phyloP scores from a whole-genome alignment of 371 early-diverging fungal species.

The Apophysomyces variabilis region DNA sequence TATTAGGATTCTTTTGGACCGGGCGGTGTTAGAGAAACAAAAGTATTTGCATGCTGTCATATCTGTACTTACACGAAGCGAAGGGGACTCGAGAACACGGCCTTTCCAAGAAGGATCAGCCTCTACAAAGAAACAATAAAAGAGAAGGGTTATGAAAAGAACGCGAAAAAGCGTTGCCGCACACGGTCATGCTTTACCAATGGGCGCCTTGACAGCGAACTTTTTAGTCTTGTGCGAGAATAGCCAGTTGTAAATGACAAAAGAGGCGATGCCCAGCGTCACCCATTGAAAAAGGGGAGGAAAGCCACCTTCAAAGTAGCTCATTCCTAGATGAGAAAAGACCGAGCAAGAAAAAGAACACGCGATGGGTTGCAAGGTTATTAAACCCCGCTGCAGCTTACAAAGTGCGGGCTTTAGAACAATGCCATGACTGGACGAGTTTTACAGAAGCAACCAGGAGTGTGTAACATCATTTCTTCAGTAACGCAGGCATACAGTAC shows the following conservation, averaged over 20 bases:
- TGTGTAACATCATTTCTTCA: too few species aligned
- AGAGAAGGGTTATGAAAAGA: background rate
- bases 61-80: constrained; percentile 51
- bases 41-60: background rate
- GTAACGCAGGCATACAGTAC: too few species aligned
- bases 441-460: too few species aligned
- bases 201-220: constrained; percentile 43
- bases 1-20: constrained; percentile 46
- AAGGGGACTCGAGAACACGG: constrained; percentile 56
- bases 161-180: background rate
- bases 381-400: too few species aligned
- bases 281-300: constrained; percentile 7
- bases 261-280: constrained; percentile 32
- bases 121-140: constrained; percentile 22
- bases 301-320: background rate
- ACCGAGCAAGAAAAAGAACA: too few species aligned
- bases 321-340: too few species aligned
- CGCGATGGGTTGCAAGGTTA: too few species aligned
- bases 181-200: constrained; percentile 30
- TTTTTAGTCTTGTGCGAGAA: constrained; percentile 37
- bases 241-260: constrained; percentile 39
- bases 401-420: too few species aligned
- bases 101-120: constrained; percentile 60
- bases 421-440: too few species aligned
- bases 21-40: constrained; percentile 8